Evolutionary conservation across 768 basidiomycete species (phyloP), one percentile per base, ranked within the genome.

Genomic region (Strobilomyces dryophilus): DNA sequence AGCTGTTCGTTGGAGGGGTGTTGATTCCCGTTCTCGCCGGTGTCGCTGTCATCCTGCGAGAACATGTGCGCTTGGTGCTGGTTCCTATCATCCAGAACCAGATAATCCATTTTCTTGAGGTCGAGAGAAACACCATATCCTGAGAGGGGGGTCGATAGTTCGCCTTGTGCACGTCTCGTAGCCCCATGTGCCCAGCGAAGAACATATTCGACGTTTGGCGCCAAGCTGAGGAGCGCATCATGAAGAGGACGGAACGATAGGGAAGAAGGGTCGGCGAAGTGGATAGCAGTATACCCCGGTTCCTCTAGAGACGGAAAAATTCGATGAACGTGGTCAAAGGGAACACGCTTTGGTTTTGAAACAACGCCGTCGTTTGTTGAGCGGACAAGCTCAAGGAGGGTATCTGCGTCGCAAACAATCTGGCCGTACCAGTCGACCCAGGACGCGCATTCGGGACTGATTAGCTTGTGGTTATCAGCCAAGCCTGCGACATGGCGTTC

Each of bases 41-140:
- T 15, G 15, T 47, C 46, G 29, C 9, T 40, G 9, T 53, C 43
- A 9, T 52, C 51, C 11, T 48, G 54, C 10, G 49, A 18, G 18
- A 40, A 24, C 1, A 49, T 12, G 20, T 45, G 37, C 0, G 26
- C 42, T 14, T 56, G 39, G 52, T 52, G 67, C 57, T 61, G 57
- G 66, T 69, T 63, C 42, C 97, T 75, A 67, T 99, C 97, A 64
- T 99, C 97, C 8, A 98, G 73, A 5, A 87, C 93, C 12, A 98
- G 79, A 66, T 98, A 99, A 62, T 99, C 97, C 78, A 83, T 97
- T 74, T 95, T 97, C 76, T 99, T 99, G 61, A 99, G 71, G 60
- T 95, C 92, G 49, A 99, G 74, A 20, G 88, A 79, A 8, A 95
- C 95, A 4, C 97, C 97, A 61, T 92, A 99, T 5, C 95, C 95